Evolutionary conservation across 1,284 basidiomycete genomes (phyloP).

Genomic region (Athelia psychrophila): DNA sequence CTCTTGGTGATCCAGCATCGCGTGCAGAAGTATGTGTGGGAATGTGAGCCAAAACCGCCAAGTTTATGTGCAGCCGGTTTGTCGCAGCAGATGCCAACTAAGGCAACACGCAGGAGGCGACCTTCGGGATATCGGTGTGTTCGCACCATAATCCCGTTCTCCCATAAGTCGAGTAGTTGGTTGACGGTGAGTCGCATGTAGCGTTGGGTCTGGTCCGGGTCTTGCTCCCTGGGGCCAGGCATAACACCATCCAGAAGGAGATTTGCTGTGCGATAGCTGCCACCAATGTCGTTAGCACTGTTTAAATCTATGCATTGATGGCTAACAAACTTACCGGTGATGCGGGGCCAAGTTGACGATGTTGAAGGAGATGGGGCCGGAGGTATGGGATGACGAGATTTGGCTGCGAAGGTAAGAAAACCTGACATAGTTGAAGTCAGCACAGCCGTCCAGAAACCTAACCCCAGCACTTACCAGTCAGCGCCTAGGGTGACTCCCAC

Average conservation of each 20-base stretch:
- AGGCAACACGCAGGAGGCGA: slow-evolving; percentile 23
- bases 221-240: slow-evolving; percentile 33
- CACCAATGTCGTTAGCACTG: no score
- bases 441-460: no score
- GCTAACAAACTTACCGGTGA: neutral
- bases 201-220: slow-evolving; percentile 24
- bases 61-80: slow-evolving; percentile 35
- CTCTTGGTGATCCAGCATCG: slow-evolving; percentile 25
- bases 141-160: slow-evolving; percentile 18
- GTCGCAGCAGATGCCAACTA: slow-evolving; percentile 31
- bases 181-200: slow-evolving; percentile 25
- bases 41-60: slow-evolving; percentile 29
- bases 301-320: no score
- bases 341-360: neutral
- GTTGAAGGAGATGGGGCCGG: no score
- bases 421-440: no score
- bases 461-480: no score
- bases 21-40: slow-evolving; percentile 29
- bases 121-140: slow-evolving; percentile 19
- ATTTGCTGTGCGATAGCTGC: slow-evolving; percentile 28
- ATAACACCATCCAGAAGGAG: slow-evolving; percentile 27
- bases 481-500: no score
- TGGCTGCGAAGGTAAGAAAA: no score
- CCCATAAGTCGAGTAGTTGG: slow-evolving; percentile 27
- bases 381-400: no score